Percentiles rank a stretch among this genome's conserved stretches.
Evolutionary conservation across 208 protist species (phyloP).

Genomic region (Wallacemonas sp.): DNA sequence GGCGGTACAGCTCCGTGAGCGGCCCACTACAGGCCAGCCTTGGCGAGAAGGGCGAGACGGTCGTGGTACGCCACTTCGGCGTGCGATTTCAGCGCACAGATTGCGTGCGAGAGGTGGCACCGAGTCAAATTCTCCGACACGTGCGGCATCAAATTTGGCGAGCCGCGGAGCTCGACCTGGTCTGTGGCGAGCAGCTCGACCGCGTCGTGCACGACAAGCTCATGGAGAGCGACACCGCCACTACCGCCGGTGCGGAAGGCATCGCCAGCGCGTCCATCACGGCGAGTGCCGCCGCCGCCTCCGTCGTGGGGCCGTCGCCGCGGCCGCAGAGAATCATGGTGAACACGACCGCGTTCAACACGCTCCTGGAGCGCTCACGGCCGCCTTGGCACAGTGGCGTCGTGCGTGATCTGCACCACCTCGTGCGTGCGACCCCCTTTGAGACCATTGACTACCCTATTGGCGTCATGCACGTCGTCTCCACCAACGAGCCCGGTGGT

Average conservation of each 20-base stretch:
- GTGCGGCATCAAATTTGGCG: conserved; percentile 40
- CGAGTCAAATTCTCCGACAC: conserved; percentile 32
- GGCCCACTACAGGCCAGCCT: conserved; percentile 43
- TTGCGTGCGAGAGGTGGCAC: conserved; percentile 53
- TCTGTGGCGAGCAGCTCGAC: conserved; percentile 80
- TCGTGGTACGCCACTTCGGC: conserved; percentile 56
- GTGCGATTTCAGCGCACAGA: conserved; percentile 67
- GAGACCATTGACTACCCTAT: conserved; percentile 85
- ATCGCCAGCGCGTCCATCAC: conserved; percentile 3
- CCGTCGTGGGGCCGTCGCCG: conserved; percentile 9
- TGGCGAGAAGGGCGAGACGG: conserved; percentile 56
- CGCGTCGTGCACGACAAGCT: conserved; percentile 39
- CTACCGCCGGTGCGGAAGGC: neutral
- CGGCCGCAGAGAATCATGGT: neutral
- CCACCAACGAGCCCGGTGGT: conserved; percentile 54
- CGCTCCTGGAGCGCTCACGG: conserved; percentile 63
- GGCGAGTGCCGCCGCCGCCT: conserved; percentile 1
- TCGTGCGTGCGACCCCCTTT: conserved; percentile 70
- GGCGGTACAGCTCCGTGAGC: conserved; percentile 55
- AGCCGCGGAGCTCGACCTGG: conserved; percentile 53
- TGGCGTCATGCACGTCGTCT: conserved; percentile 61
- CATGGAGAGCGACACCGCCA: conserved; percentile 22
- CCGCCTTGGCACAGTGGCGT: conserved; percentile 62
- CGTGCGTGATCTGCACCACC: conserved; percentile 52
- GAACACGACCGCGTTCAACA: conserved; percentile 17